A percentile compares a stretch with the other conserved stretches of the same genome.
Conservation (phyloP, 2,329 filamentous ascomycete species). For the Xylariales sp. region DNA sequence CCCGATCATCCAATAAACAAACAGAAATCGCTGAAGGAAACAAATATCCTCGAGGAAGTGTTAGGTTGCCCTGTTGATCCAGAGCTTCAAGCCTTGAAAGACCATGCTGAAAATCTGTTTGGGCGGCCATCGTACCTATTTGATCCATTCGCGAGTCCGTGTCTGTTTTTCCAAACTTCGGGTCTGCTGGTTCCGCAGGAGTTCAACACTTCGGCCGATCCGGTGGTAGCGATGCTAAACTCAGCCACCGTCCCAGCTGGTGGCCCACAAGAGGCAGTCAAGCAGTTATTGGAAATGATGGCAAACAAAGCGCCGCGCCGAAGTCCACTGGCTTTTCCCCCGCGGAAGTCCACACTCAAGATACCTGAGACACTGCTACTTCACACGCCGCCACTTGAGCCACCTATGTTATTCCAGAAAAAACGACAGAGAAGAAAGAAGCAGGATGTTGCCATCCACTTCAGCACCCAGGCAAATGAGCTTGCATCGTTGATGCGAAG, state of each 20-base stretch:
- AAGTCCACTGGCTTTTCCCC: conserved; percentile 43
- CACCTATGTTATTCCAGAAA: conserved; percentile 10
- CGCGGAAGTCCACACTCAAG: conserved; percentile 39
- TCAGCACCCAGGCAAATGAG: conserved; percentile 41
- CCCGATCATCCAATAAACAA: conserved; percentile 45
- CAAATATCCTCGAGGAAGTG: conserved; percentile 14
- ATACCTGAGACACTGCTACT: conserved; percentile 47
- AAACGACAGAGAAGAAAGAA: conserved; percentile 16
- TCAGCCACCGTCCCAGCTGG: conserved; percentile 8
- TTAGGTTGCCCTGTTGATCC: conserved; percentile 20
- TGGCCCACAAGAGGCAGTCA: not conserved
- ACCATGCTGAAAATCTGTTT: conserved; percentile 41
- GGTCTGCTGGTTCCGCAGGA: conserved; percentile 40
- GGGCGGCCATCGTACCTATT: conserved; percentile 43
- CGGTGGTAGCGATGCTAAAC: conserved; percentile 15
- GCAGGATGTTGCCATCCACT: conserved; percentile 32
- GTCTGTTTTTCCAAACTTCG: conserved; percentile 53
- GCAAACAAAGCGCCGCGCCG: conserved; percentile 29
- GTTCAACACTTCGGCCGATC: conserved; percentile 32
- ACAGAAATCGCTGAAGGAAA: conserved; percentile 9
- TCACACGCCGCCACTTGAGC: conserved; percentile 30
- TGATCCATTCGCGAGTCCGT: conserved; percentile 56
- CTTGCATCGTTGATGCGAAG: conserved; percentile 43
- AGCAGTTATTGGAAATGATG: conserved; percentile 7
- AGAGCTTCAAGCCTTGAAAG: conserved; percentile 31